Percentiles rank a stretch among this genome's conserved stretches.
These are phyloP conservation scores for Tylopilus subfusipes DNA, from an alignment of 768 basidiomycete genomes.

Conservation along the genomic window DNA sequence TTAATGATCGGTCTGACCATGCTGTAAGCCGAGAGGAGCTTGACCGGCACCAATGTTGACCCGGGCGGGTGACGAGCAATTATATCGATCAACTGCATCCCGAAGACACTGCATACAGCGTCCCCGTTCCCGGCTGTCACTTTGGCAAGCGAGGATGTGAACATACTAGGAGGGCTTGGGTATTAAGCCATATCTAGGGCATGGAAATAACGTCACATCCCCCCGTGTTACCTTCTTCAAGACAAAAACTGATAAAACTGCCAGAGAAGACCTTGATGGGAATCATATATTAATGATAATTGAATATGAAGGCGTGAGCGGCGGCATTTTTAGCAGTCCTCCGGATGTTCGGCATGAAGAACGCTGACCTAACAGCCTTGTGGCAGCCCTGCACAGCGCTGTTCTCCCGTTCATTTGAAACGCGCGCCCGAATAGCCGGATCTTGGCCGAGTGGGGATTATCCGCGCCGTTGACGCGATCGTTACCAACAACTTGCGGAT, in stretches of 20 bases:
- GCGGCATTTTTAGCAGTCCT: background rate
- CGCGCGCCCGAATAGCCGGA: background rate
- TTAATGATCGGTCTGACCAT: background rate
- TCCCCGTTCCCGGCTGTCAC: background rate
- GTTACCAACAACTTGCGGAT: background rate
- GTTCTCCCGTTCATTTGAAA: background rate
- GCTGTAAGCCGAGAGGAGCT: conserved; percentile 4
- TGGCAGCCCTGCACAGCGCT: background rate
- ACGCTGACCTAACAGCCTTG: background rate
- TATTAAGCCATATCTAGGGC: conserved; percentile 1
- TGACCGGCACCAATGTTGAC: conserved; percentile 2
- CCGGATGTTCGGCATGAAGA: background rate
- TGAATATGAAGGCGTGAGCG: background rate
- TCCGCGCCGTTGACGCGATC: background rate
- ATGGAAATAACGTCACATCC: conserved; percentile 1
- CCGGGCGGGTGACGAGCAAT: conserved; percentile 2
- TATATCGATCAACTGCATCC: background rate
- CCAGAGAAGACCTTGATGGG: background rate
- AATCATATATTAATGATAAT: no score
- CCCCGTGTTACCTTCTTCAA: background rate
- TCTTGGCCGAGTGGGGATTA: background rate
- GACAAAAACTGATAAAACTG: conserved; percentile 8
- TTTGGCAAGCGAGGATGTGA: background rate
- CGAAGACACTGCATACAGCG: background rate
- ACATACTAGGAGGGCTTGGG: background rate